phyloP scores from a whole-genome alignment of 202 grass and related monocot species.

The Tripidium arundinaceum region DNA sequence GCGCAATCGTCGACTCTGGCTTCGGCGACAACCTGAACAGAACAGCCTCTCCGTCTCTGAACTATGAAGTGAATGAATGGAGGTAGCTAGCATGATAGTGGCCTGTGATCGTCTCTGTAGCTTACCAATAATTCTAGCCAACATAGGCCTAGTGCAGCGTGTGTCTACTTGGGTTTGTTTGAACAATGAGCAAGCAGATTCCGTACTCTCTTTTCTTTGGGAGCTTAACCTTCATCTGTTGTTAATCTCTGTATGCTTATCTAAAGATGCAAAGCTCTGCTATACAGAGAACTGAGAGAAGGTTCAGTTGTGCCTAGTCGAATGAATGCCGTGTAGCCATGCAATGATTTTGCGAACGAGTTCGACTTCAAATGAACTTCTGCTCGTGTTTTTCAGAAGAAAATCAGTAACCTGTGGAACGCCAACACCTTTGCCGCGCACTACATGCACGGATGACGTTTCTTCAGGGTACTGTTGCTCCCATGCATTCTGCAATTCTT shows the following conservation, averaged over 20 bases:
- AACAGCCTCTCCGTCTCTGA: not conserved
- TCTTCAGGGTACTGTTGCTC: not conserved
- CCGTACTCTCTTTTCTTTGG: not conserved
- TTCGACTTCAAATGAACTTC: not conserved
- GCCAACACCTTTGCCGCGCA: too few relatives aligned
- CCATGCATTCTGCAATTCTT: not conserved
- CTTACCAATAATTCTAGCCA: conserved; percentile 20
- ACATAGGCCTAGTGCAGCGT: not conserved
- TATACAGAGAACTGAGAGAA: not conserved
- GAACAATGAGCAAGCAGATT: not conserved
- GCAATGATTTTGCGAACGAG: not conserved
- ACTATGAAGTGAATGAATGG: not conserved
- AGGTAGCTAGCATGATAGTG: not conserved
- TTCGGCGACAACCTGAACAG: conserved; percentile 15
- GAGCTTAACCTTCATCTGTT: not conserved
- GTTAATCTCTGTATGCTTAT: not conserved
- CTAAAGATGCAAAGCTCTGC: not conserved
- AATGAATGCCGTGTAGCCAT: not conserved
- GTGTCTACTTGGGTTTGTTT: conserved; percentile 1
- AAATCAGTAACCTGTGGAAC: not conserved
- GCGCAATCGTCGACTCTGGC: conserved; percentile 23
- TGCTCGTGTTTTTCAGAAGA: not conserved
- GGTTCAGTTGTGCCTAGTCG: not conserved
- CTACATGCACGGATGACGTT: too few relatives aligned
- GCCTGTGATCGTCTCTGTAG: not conserved